Percentiles rank a stretch among this genome's conserved stretches.
Conservation (phyloP, 148 eudicot genomes). For the Cornus kousa region DNA sequence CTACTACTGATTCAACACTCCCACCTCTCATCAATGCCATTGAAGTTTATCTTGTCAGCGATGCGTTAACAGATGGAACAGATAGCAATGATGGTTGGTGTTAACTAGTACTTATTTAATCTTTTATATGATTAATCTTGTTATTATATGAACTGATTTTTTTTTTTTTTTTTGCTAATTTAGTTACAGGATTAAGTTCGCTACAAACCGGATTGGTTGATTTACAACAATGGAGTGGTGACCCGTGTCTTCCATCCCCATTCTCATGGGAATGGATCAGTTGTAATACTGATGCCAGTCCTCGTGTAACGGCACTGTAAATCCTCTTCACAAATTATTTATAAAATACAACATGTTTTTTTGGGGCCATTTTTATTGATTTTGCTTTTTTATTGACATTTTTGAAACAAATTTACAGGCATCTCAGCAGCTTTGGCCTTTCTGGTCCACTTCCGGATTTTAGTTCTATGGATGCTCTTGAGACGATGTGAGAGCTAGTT, state of each 20-base stretch:
- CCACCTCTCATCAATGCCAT: slow-evolving; percentile 46
- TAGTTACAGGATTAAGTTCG: slow-evolving; percentile 26
- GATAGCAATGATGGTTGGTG: slow-evolving; percentile 31
- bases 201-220: slow-evolving; percentile 24
- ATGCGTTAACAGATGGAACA: slow-evolving; percentile 27
- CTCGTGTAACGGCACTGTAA: slow-evolving; percentile 43
- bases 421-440: slow-evolving; percentile 32
- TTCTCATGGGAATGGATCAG: slow-evolving; percentile 50
- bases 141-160: background rate
- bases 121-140: no score
- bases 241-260: slow-evolving; percentile 49
- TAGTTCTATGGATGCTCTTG: slow-evolving; percentile 45
- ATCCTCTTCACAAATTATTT: background rate
- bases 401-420: slow-evolving; percentile 14
- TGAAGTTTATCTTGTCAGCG: slow-evolving; percentile 28
- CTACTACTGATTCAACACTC: slow-evolving; percentile 19
- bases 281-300: slow-evolving; percentile 27
- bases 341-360: no score
- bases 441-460: slow-evolving; percentile 40
- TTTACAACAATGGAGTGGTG: slow-evolving; percentile 38
- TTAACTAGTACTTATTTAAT: no score
- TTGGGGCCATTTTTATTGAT: background rate
- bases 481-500: slow-evolving; percentile 30
- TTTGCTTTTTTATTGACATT: background rate
- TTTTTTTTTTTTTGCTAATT: background rate